These are phyloP conservation scores for Panicum hallii DNA, from an alignment of 202 grass and related monocot species.

Conservation along the genomic window DNA sequence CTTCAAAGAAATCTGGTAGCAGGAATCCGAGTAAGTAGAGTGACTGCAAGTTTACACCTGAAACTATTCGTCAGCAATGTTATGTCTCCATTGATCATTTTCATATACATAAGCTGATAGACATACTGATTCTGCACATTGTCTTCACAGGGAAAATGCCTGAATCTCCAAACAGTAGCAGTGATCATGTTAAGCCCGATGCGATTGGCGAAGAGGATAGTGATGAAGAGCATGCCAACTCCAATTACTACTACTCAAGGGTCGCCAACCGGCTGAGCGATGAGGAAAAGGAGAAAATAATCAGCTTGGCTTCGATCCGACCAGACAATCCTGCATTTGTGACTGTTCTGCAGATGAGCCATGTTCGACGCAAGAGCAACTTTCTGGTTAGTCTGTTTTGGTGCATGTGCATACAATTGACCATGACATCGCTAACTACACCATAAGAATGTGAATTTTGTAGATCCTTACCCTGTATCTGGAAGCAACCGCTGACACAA, in stretches of 20 bases:
- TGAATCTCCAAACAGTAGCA: constrained; percentile 13
- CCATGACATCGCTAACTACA: not conserved
- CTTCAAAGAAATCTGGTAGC: constrained; percentile 16
- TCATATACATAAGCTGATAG: not conserved
- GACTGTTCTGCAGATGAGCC: constrained; percentile 7
- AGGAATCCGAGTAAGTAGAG: constrained; percentile 21
- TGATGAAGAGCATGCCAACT: not conserved
- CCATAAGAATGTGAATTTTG: not conserved
- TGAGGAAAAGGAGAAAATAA: constrained; percentile 17
- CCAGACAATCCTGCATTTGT: constrained; percentile 38
- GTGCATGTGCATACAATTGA: not conserved
- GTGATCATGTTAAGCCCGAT: constrained; percentile 17
- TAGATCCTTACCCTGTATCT: not conserved
- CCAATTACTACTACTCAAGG: constrained; percentile 38
- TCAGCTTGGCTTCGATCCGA: not conserved
- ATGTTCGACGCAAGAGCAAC: not conserved
- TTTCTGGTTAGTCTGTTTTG: constrained; percentile 24
- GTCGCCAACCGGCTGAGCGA: not conserved
- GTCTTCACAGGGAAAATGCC: constrained; percentile 9
- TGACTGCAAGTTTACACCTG: not conserved
- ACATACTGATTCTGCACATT: not conserved
- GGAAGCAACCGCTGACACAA: not conserved
- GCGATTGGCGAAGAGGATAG: constrained; percentile 9
- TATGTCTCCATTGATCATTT: not conserved
- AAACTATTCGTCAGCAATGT: not conserved